Evolutionary conservation across 2,329 filamentous ascomycete species (phyloP), one percentile per base, ranked within the genome.

Genomic region (Aspergillus ochraceus): DNA sequence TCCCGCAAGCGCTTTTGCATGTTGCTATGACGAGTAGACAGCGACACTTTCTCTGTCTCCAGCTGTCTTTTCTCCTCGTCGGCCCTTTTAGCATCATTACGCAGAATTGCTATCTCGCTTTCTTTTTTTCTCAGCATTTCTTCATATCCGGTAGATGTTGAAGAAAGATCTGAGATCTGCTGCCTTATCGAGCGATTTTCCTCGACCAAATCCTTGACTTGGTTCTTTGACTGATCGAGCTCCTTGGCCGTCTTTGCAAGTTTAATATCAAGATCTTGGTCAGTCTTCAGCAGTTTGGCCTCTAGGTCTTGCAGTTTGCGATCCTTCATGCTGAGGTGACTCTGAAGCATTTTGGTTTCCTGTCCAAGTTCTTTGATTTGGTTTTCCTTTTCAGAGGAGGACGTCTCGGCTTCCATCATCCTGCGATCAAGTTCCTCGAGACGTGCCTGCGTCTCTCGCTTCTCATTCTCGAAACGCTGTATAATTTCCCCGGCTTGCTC

Each of bases 101-200:
- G 91, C 36, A 98, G 83, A 50, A 98, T 84, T 0, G 89, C 85
- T 20, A 99, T 81, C 71, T 99, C 96, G 74, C 93, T 97, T 72
- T 99, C 95, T 74, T 98, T 99, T 60, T 90, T 89, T 24, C 92
- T 86, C 24, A 99, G 90, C 49, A 98, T 85, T 68, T 98, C 94
- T 76, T 99, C 95, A 66, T 97, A 98, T 71, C 93, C 92, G 0
- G 92, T 96, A 0, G 94, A 97, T 0, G 94, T 97, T 52, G 91
- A 88, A 0, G 95, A 95, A 19, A 99, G 81, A 66, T 97, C 88
- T 0, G 90, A 85, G 55, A 99, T 87, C 69, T 97, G 92, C 68
- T 92, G 86, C 56, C 96, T 89, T 51, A 96, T 86, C 49, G 90
- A 87, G 12, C 87, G 85, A 66, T 96, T 96, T 71, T 99, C 94